Percentiles rank a stretch among this genome's conserved stretches.
Conservation (phyloP, 768 basidiomycete species). For the Filobasidium floriforme region DNA sequence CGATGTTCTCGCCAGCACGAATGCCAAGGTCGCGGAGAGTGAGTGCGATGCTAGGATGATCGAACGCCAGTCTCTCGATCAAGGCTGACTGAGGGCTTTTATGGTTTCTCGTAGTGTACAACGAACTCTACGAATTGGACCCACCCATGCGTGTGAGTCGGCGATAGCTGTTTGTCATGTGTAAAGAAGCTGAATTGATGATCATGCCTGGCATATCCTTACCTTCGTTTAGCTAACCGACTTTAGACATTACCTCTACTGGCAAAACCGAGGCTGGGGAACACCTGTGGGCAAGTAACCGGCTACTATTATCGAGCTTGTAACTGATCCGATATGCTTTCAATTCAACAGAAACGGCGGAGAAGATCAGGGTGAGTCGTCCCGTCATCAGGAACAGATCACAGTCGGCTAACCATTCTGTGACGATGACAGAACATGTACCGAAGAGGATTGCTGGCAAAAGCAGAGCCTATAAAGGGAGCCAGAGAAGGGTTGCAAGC, state of each 20-base stretch:
- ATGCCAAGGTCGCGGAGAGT: slow-evolving; percentile 20
- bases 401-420: slow-evolving; percentile 55
- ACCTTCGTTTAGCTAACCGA: slow-evolving; percentile 28
- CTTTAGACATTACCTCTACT: slow-evolving; percentile 44
- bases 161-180: no score
- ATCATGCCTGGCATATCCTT: background rate
- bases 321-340: background rate
- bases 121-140: slow-evolving; percentile 30
- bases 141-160: background rate
- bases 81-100: no score
- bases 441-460: background rate
- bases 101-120: slow-evolving; percentile 36
- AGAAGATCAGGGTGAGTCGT: slow-evolving; percentile 3
- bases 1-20: slow-evolving; percentile 35
- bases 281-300: slow-evolving; percentile 31
- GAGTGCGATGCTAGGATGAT: background rate
- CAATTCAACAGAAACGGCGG: background rate
- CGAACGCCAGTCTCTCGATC: background rate
- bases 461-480: slow-evolving; percentile 9
- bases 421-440: background rate
- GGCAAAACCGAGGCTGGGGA: slow-evolving; percentile 44
- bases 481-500: slow-evolving; percentile 44
- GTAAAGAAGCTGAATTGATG: no score
- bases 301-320: slow-evolving; percentile 41
- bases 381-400: slow-evolving; percentile 57